Base-by-base conservation (phyloP, 768 basidiomycete species). In the Rhodotorula sphaerocarpa region DNA sequence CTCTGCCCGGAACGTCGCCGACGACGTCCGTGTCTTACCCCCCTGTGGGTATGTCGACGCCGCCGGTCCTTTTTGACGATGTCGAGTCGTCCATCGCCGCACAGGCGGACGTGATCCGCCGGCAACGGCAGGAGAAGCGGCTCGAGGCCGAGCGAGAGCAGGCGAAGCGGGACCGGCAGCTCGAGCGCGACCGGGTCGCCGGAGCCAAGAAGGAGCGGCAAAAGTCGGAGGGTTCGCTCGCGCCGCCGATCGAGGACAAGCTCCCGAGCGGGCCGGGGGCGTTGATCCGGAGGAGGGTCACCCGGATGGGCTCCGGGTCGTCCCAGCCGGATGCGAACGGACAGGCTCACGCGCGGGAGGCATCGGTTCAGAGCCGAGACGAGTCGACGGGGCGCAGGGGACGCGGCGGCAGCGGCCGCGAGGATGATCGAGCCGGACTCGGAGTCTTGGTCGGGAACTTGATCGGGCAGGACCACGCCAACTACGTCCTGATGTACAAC, bases 401-500 rank as follows among this genome's bases (percentile, higher is more conserved):
- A 6, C 33, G 33, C 30, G 18, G 28, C 43, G 43, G 9, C 27
- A n/a, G n/a, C 43, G 54, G 33, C 5, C 34, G 25, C 16, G 50
- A 31, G 7, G 45, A n/a, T 25, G 33, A 31, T n/a, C 20, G 33
- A 21, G 28, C 18, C 5, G 41, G 42, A 2, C 77, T 81, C 33
- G 77, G 74, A 56, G 85, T 86, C 7, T 77, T 92, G 18, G 88
- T 96, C 0, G 95, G 95, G 1, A 97, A 97, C 75, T 77, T 97
- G 69, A 95, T 99, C 67, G 89, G 90, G n/a, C 92, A 96, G 75
- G 93, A 84, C 72, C 95, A 99, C 76, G 92, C 87, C 75, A 99
- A 99, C 78, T 99, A 96, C 70, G 88, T 97, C 61, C 78, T 99
- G 72, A 97, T 97, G 95, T 99, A 97, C 79, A 97, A 99, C 79